Evolutionary conservation across 1,284 basidiomycete species (phyloP), one percentile per base, ranked within the genome.

Genomic region (Xerocomus cyaneibrunnescens): DNA sequence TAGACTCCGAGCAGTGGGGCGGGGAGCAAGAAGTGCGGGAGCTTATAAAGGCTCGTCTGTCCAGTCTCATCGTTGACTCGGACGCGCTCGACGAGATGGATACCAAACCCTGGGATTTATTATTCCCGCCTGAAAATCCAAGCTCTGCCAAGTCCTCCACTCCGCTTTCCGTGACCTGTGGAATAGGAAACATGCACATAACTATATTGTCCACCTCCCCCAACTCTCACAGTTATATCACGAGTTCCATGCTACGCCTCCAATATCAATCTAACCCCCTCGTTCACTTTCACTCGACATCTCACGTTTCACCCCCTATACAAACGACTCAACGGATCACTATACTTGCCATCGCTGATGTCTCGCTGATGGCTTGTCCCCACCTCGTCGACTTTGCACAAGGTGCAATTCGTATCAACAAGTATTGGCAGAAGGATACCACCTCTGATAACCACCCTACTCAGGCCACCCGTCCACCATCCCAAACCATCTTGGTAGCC

Each of bases 311-410:
- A n/a, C 50, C 50, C 47, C 51, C 54, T 46, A 47, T 47, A 13
- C 63, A 65, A 35, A 45, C 43, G 14, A 57, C 76, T 22, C 69
- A 68, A 12, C 78, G 76, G 40, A 59, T 74, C 9, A 65, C 71
- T 12, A 55, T 76, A 12, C 34, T 83, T 19, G 65, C 71, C 16
- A 46, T 80, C 13, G 76, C 76, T 9, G 71, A 77, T 31, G 54
- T 81, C 23, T 71, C 73, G n/a, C 59, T 84, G 41, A 70, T 67
- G 13, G 70, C 87, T 8, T 78, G 74, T 30, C 86, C 87, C 13
- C 79, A 80, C 54, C 70, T 87, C 21, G 79, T 89, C 62, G 69
- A 74, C 32, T 86, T 89, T 58, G 75, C 79, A 7, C 84, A 83
- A 63, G 74, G 79, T 53, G 59, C 79, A 30, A 69, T 88, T 17